Evolutionary conservation across 2,329 filamentous ascomycete species (phyloP).

Genomic region (Sporothrix humicola): DNA sequence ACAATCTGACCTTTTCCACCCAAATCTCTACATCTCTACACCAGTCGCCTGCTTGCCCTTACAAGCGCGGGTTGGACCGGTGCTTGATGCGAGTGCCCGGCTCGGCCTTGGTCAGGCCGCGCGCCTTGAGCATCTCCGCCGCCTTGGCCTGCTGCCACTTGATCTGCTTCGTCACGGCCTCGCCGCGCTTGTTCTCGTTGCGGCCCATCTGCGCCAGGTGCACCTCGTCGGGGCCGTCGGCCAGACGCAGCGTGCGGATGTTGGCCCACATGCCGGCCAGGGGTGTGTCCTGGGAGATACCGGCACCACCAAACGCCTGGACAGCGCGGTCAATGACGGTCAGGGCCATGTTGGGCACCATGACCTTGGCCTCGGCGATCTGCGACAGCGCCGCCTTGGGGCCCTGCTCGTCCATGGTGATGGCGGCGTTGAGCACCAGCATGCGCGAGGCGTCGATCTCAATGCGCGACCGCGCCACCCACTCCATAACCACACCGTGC

Average conservation of each 20-base stretch:
- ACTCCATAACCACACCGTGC: slow-evolving; percentile 94
- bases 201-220: slow-evolving; percentile 81
- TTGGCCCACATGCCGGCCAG: slow-evolving; percentile 82
- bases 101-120: slow-evolving; percentile 54
- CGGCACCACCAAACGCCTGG: slow-evolving; percentile 88
- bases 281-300: slow-evolving; percentile 93
- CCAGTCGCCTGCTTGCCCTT: slow-evolving; percentile 34
- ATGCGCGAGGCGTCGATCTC: slow-evolving; percentile 93
- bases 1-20: slow-evolving; percentile 10
- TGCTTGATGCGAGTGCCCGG: slow-evolving; percentile 57
- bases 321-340: slow-evolving; percentile 92
- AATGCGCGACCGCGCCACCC: slow-evolving; percentile 88
- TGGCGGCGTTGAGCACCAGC: slow-evolving; percentile 89
- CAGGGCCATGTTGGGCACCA: slow-evolving; percentile 81
- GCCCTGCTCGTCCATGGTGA: slow-evolving; percentile 88
- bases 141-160: slow-evolving; percentile 68
- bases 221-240: slow-evolving; percentile 96
- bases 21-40: background rate
- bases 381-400: slow-evolving; percentile 90
- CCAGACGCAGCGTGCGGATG: slow-evolving; percentile 81
- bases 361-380: slow-evolving; percentile 93
- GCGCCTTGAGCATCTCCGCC: slow-evolving; percentile 68
- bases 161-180: slow-evolving; percentile 65
- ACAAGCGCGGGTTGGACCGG: slow-evolving; percentile 52
- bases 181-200: slow-evolving; percentile 76